Conservation (phyloP, 2,329 filamentous ascomycete species). For the Hymenotorrendiella dingleyae region DNA sequence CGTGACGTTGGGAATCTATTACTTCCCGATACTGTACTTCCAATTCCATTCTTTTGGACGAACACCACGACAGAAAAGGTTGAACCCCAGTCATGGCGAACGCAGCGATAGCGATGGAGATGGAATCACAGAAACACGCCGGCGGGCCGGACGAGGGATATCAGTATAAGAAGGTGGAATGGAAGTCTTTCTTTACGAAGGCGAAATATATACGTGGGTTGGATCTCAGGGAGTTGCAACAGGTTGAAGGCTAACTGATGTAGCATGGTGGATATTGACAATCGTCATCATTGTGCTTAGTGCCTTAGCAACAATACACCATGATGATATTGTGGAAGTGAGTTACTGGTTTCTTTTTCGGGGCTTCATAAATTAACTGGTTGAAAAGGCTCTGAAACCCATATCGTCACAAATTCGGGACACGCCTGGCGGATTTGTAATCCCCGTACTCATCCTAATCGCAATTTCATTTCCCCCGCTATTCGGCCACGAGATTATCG, state of each 20-base stretch:
- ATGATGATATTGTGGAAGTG: conserved; percentile 35
- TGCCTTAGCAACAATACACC: conserved; percentile 32
- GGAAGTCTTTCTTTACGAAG: conserved; percentile 32
- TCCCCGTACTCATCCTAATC: conserved; percentile 35
- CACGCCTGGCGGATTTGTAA: conserved; percentile 35
- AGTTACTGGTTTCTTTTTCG: conserved; percentile 1
- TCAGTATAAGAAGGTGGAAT: conserved; percentile 32
- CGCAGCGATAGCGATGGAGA: conserved; percentile 1
- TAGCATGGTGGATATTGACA: conserved; percentile 28
- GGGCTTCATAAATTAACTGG: not conserved
- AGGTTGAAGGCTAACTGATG: conserved; percentile 2
- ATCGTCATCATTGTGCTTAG: conserved; percentile 30
- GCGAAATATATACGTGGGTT: conserved; percentile 32
- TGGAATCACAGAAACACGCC: not conserved
- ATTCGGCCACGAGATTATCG: conserved; percentile 38
- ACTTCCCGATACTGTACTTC: too few species aligned
- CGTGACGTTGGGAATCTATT: too few species aligned
- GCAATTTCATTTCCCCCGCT: conserved; percentile 37
- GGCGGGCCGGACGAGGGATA: conserved; percentile 20
- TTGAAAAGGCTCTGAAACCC: conserved; percentile 29
- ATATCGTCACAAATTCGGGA: conserved; percentile 35
- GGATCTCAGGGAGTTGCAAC: not conserved
- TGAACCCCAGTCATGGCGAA: too few species aligned
- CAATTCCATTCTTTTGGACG: too few species aligned
- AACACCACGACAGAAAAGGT: too few species aligned